Base-by-base conservation (phyloP, 2,329 filamentous ascomycete species). In the Alternaria alternata region DNA sequence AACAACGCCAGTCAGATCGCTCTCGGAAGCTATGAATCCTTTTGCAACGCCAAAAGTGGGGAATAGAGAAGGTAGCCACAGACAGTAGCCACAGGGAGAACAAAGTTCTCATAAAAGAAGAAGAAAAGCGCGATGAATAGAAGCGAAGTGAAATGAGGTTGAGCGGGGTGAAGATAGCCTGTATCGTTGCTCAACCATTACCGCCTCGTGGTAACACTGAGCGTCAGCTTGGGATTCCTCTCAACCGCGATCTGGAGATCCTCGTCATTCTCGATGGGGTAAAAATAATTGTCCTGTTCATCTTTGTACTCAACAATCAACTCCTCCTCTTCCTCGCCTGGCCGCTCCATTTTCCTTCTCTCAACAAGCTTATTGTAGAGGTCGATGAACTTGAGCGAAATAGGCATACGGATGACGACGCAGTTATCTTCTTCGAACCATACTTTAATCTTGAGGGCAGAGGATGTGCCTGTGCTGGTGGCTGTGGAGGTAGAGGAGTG, bases 401-500 rank as follows among this genome's bases (percentile, higher is more conserved):
- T 86, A 0, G 94, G 91, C 56, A 98, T 92, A 34, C 94, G 89
- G 71, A 99, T 93, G 44, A 95, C 91, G 67, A 97, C 94, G 57
- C 96, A 88, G 68, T 97, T 94, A 62, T 94, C 91, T 66, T 81
- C 77, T 59, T 94, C 91, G 81, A 93, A 97, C 81, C 92, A 95
- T 54, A 97, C 90, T 81, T 98, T 98, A 76, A 98, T 91, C 79
- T 97, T 98, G 82, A 97, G 73, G 2, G 80, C 78, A 9, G 74
- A 75, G 18, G 72, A 72, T 58, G 71, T 60, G 12, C 69, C 69
- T 2, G 69, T 72, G 36, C 60, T 66, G 11, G 78, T 77, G 9
- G 65, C 64, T 44, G 78, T 75, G 2, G 76, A 79, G 7, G 77
- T 47, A 18, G 72, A 68, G 7, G 76, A 77, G 56, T 78, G 71